These are phyloP conservation scores for Fusarium austroafricanum DNA, from an alignment of 2,329 filamentous ascomycete genomes.

Conservation along the genomic window DNA sequence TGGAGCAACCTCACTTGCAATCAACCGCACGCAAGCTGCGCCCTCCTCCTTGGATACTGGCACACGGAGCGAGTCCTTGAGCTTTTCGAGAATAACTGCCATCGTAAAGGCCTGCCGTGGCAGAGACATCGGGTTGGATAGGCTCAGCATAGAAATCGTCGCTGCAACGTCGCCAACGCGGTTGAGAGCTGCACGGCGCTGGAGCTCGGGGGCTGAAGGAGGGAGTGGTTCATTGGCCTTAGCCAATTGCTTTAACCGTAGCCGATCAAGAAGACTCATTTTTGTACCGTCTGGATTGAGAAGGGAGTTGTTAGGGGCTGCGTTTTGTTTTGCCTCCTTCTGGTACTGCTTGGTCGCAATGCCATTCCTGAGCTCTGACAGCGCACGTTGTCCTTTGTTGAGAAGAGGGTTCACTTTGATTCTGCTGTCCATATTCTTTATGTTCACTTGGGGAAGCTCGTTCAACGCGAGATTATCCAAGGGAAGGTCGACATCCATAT, in stretches of 20 bases:
- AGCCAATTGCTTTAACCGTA: constrained; percentile 76
- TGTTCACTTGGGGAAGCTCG: constrained; percentile 53
- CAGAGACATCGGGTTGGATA: constrained; percentile 61
- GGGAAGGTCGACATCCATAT: constrained; percentile 44
- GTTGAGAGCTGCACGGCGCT: constrained; percentile 73
- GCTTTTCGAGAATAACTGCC: constrained; percentile 69
- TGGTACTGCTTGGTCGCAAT: constrained; percentile 65
- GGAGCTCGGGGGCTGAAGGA: constrained; percentile 66
- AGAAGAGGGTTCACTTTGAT: constrained; percentile 66
- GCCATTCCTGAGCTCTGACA: constrained; percentile 75
- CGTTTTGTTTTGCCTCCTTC: constrained; percentile 53
- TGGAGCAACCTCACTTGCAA: constrained; percentile 66
- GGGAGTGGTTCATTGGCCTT: constrained; percentile 67
- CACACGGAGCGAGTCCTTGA: constrained; percentile 73
- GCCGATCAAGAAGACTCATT: constrained; percentile 79
- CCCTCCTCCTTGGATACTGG: constrained; percentile 66
- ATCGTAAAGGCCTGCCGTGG: constrained; percentile 74
- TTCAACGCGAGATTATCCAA: constrained; percentile 62
- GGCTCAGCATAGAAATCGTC: constrained; percentile 74
- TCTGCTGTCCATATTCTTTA: constrained; percentile 48
- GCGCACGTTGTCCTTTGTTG: constrained; percentile 73
- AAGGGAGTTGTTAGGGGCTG: constrained; percentile 47
- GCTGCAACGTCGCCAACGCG: constrained; percentile 75
- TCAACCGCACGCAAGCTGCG: constrained; percentile 60
- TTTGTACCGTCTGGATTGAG: constrained; percentile 60